Base-by-base conservation (phyloP, 1,284 basidiomycete species). In the Uromyces viciae-fabae region DNA sequence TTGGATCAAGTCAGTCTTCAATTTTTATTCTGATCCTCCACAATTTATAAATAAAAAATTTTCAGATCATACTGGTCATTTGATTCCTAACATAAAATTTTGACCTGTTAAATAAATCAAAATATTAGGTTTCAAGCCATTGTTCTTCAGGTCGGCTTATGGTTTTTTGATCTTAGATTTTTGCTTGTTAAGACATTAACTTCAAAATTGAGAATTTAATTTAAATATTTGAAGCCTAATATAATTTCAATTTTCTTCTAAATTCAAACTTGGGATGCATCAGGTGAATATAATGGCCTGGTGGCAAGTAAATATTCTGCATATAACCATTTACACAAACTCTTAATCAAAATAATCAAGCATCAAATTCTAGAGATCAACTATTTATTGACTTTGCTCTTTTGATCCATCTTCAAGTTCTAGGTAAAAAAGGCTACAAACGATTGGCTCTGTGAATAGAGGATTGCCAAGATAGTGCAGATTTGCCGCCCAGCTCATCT, bases 51-150 rank as follows among this genome's bases (percentile, higher is more conserved):
- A 7, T 52, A 52, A 42, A 36, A 5, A 77, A 14, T 64, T 58
- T 54, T 19, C 52, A 38, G 56, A 15, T 33, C 22, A 46, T 56
- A 25, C 19, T 19, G 17, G 36, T 75, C 73, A 40, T 64, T 82
- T 40, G 71, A 56, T 19, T 19, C 15, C 38, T 71, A 82, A 73
- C 82, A 43, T 75, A 83, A 33, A 84, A 84, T 1, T 64, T 85
- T n/a, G n/a, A n/a, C n/a, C n/a, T n/a, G n/a, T n/a, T n/a, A n/a
- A n/a, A n/a, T n/a, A n/a, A 9, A 76, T 79, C 62, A 85, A 84
- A 83, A 85, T 85, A 69, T 68, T 85, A 33, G 85, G 85, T n/a
- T 58, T 84, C 68, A 83, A 84, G 58, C 85, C 85, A 14, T 75
- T 81, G 2, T 82, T 81, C 54, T 85, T 85, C 83, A 82, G 84